Conservation (phyloP, 495 filamentous ascomycete genomes). For the Parmelia sp. region DNA sequence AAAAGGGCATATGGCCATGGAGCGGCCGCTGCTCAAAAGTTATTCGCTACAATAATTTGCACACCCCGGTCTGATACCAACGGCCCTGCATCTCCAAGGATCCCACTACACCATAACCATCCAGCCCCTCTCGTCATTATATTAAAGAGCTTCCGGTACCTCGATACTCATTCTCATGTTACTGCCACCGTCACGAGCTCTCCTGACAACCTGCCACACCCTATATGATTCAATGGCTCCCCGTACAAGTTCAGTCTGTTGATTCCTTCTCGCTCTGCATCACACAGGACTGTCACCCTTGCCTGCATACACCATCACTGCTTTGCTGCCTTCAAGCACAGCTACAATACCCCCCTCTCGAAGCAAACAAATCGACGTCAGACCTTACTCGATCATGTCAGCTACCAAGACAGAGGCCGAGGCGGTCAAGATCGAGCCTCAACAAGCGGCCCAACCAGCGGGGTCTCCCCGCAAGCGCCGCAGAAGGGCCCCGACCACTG, state of each 20-base stretch:
- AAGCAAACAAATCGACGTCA: not conserved
- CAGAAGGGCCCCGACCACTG: constrained; percentile 79
- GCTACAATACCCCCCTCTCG: not conserved
- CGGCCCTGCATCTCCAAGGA: constrained; percentile 16
- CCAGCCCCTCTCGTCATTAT: constrained; percentile 27
- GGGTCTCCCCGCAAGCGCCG: constrained; percentile 65
- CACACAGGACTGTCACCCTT: not conserved
- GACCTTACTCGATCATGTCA: constrained; percentile 14
- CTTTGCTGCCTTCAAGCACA: not conserved
- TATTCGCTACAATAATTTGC: constrained; percentile 3
- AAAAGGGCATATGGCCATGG: constrained; percentile 8
- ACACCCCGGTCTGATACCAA: constrained; percentile 10
- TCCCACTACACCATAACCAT: constrained; percentile 4
- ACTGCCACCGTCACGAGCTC: constrained; percentile 14
- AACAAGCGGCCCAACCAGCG: constrained; percentile 20
- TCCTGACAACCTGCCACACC: constrained; percentile 4
- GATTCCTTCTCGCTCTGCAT: not conserved
- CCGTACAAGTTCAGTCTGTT: not conserved
- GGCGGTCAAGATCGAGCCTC: constrained; percentile 11
- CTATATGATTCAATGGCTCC: not conserved
- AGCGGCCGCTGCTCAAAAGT: constrained; percentile 1
- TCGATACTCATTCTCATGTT: constrained; percentile 16
- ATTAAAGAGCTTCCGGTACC: constrained; percentile 22
- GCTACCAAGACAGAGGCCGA: constrained; percentile 18
- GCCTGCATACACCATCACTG: not conserved